A percentile compares a stretch with the other conserved stretches of the same genome.
Conservation (phyloP, 768 basidiomycete genomes). For the Mycena capillaripes region DNA sequence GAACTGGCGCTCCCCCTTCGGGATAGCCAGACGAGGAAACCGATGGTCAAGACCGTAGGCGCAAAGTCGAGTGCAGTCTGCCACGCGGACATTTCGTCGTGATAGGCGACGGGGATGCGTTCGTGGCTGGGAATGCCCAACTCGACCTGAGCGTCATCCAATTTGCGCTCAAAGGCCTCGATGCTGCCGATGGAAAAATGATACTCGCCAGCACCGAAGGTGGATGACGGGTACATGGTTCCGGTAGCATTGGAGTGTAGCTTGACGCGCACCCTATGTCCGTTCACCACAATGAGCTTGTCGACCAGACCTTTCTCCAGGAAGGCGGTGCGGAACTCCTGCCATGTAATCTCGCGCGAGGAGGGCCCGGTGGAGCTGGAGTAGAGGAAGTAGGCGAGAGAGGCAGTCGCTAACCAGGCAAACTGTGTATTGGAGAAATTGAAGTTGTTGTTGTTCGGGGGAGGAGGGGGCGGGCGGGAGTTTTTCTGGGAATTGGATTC, state of each 20-base stretch:
- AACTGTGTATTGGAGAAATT: slow-evolving; percentile 68
- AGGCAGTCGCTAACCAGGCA: slow-evolving; percentile 64
- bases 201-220: slow-evolving; percentile 73
- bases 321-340: slow-evolving; percentile 98
- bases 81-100: slow-evolving; percentile 91
- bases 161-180: slow-evolving; percentile 94
- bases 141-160: slow-evolving; percentile 94
- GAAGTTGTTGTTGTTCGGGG: slow-evolving; percentile 65
- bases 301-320: slow-evolving; percentile 97
- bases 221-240: slow-evolving; percentile 74
- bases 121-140: slow-evolving; percentile 93
- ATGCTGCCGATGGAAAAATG: slow-evolving; percentile 98
- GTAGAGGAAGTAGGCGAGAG: slow-evolving; percentile 76
- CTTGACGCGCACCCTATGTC: slow-evolving; percentile 90
- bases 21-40: slow-evolving; percentile 91
- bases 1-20: slow-evolving; percentile 76
- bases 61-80: slow-evolving; percentile 90
- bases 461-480: slow-evolving; percentile 59
- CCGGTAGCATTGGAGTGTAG: slow-evolving; percentile 92
- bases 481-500: slow-evolving; percentile 43
- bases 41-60: slow-evolving; percentile 93
- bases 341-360: slow-evolving; percentile 98
- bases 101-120: slow-evolving; percentile 96
- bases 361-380: slow-evolving; percentile 65
- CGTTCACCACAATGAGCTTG: slow-evolving; percentile 92